Evolutionary conservation across 1,284 basidiomycete genomes (phyloP), one percentile per base, ranked within the genome.

Genomic region (Irpex sp.): DNA sequence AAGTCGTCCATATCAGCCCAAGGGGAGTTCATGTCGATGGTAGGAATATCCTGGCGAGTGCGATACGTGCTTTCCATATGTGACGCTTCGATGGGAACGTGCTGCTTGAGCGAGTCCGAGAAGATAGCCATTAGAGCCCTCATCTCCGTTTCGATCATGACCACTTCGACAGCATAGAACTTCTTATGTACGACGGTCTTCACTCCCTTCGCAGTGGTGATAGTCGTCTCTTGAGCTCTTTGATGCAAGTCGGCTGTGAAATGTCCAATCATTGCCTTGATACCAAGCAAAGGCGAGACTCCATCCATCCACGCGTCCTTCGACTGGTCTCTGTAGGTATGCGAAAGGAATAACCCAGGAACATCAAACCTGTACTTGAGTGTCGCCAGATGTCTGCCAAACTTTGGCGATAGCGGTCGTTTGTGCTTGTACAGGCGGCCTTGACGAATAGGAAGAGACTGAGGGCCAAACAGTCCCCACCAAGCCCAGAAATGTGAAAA

Each of bases 211-310:
- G 76, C 73, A 5, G 81, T 83, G 14, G 79, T 76, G 5, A 83
- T 80, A 0, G 81, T 80, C 18, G 79, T 78, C 75, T 96, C 94
- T 73, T 96, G 90, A 66, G 93, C 90, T 59, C 95, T 83, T 74
- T 98, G 95, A 72, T 98, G 96, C 76, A 97, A 82, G 71, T 98
- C 96, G 45, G 91, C 90, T 65, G 91, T 87, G 72, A 98, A 89
- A 39, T 86, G 83, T 49, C 88, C 86, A 47, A 96, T 83, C 65
- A 89, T 82, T 7, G 88, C 90, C 74, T 98, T 98, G 33, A 88
- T 76, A 3, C 96, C 96, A 49, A 98, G 82, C 70, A 88, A 88
- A 5, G 88, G 85, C 3, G 90, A 90, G 47, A 88, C 82, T 1
- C 93, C 94, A 63, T 87, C 83, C 0, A 79, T 78, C 91, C 93